A percentile compares a stretch with the other conserved stretches of the same genome.
These are phyloP conservation scores for Eucalyptus guilfoylei DNA, from an alignment of 345 rosid genomes.

Conservation along the genomic window DNA sequence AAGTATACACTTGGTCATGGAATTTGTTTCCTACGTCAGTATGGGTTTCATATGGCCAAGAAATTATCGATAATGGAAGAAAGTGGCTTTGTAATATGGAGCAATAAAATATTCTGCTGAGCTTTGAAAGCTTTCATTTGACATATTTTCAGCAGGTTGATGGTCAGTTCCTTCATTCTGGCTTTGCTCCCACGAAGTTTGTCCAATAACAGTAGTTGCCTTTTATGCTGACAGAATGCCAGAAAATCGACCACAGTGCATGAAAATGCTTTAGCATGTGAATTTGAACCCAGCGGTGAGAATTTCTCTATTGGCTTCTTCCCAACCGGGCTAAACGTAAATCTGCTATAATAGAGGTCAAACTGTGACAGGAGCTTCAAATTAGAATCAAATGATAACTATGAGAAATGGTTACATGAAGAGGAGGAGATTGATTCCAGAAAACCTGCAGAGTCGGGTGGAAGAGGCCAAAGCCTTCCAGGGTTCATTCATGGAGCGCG, in stretches of 20 bases:
- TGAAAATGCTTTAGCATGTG: background rate
- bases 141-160: background rate
- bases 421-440: background rate
- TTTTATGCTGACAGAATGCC: background rate
- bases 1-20: background rate
- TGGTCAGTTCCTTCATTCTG: background rate
- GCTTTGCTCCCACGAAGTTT: background rate
- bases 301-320: background rate
- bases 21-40: background rate
- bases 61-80: background rate
- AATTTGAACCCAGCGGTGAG: background rate
- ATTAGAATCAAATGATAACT: background rate
- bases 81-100: background rate
- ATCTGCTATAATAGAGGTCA: background rate
- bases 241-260: background rate
- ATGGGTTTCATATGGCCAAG: background rate
- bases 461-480: background rate
- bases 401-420: background rate
- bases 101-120: background rate
- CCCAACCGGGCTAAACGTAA: background rate
- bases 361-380: background rate
- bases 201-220: background rate
- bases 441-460: background rate
- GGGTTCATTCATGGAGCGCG: background rate
- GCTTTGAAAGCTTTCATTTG: background rate